Conservation (phyloP, 345 rosid genomes). For the Rhodomyrtus tomentosa region DNA sequence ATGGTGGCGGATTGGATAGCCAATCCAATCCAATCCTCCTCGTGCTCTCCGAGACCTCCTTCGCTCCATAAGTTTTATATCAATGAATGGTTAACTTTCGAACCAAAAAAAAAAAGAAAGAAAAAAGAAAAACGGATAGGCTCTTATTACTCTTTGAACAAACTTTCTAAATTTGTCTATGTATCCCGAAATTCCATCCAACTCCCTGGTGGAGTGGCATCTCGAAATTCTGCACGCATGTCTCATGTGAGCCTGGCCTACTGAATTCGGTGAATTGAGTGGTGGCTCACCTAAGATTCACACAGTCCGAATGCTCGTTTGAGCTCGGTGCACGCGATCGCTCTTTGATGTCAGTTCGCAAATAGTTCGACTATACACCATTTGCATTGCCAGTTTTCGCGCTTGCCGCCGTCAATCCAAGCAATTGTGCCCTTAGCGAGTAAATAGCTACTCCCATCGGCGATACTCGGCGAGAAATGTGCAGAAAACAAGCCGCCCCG, state of each 20-base stretch:
- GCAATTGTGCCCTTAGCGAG: neutral
- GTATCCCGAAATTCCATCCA: neutral
- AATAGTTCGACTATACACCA: fast-evolving
- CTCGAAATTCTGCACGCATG: neutral
- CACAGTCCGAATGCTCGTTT: fast-evolving
- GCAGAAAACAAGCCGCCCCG: neutral
- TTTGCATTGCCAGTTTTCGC: neutral
- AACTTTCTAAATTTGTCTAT: neutral
- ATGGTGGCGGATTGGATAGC: too few species aligned
- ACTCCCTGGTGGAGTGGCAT: neutral
- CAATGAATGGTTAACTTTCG: too few species aligned
- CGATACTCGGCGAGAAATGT: neutral
- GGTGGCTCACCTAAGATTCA: neutral
- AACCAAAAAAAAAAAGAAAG: too few species aligned
- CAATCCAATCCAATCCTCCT: too few species aligned
- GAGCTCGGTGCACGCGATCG: neutral
- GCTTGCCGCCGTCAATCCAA: fast-evolving
- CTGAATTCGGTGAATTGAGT: neutral
- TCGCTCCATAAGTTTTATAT: too few species aligned
- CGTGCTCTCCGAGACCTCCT: too few species aligned
- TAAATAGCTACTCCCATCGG: neutral
- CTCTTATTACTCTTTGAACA: neutral
- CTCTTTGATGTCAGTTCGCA: neutral
- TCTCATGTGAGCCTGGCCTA: neutral
- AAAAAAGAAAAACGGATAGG: too few species aligned